Conservation (phyloP, 768 basidiomycete species). For the Leucocoprinus leucothites region DNA sequence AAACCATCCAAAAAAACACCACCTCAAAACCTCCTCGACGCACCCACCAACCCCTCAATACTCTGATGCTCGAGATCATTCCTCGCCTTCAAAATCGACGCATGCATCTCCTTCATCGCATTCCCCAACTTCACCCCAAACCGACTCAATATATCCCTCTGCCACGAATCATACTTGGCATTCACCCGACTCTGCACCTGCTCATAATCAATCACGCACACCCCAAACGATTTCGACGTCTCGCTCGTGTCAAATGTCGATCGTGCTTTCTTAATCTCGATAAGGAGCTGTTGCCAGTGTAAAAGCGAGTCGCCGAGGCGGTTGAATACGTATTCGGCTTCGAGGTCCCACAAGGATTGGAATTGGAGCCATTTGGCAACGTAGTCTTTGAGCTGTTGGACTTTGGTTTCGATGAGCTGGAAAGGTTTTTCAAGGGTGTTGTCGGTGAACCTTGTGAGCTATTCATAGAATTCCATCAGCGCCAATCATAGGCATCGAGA, state of each 20-base stretch:
- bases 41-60: conserved; percentile 80
- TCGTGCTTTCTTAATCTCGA: conserved; percentile 95
- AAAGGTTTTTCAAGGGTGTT: conserved; percentile 80
- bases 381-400: conserved; percentile 84
- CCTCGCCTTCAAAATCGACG: conserved; percentile 86
- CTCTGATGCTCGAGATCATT: conserved; percentile 96
- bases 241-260: conserved; percentile 97
- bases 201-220: conserved; percentile 95
- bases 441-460: conserved; percentile 77
- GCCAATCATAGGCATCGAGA: conserved; percentile 2
- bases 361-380: conserved; percentile 98
- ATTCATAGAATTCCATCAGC: neutral
- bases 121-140: conserved; percentile 93
- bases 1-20: too few species aligned
- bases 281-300: conserved; percentile 93
- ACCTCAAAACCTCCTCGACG: conserved; percentile 46
- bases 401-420: conserved; percentile 81
- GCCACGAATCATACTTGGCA: conserved; percentile 98
- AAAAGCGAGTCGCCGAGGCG: conserved; percentile 92
- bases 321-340: conserved; percentile 94
- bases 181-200: conserved; percentile 97
- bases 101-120: conserved; percentile 98
- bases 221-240: conserved; percentile 87
- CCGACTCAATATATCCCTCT: conserved; percentile 87
- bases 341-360: conserved; percentile 98